Base-by-base conservation (phyloP, 1,284 basidiomycete species). In the Microbotryum lychnidis-dioicae region DNA sequence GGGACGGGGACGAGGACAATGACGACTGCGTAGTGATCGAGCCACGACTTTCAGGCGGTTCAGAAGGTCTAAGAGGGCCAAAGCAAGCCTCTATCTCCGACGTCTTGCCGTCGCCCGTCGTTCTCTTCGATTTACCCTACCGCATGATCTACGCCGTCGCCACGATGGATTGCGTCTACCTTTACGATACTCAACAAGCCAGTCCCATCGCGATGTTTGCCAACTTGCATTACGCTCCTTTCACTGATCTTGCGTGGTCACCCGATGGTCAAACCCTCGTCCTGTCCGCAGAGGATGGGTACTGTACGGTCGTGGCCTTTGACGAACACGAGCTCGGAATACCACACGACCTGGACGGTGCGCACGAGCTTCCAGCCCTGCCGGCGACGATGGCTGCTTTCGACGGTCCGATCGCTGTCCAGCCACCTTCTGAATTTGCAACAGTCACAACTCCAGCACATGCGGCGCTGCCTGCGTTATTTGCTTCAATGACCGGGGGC, bases 181-280 rank as follows among this genome's bases (percentile, higher is more conserved):
- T 98, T 60, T 94, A 98, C 75, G 94, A 98, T 75, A 97, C 94
- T 4, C 94, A 98, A 76, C 94, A 98, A 77, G 82, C 90, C 1
- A 84, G 87, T 0, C 96, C 94, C 0, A 83, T 97, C 50, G 93
- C 91, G 74, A 80, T 97, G 71, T 83, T 99, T 72, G 90, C 87
- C 57, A 97, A 96, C 73, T 77, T 98, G 69, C 94, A 98, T 77
- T 98, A 97, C 74, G 91, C 96, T 64, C 90, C 93, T 70, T 97
- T 97, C 73, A 98, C 96, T 1, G 94, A 99, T 77, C 81, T 97
- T 77, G 84, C 87, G 50, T 99, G 94, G 94, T 93, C 93, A 0
- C 86, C 91, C 0, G 94, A 98, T 71, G 94, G 94, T 0, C 91
- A 97, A 75, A 85, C 87, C 46, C 81, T 99, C 46, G 84, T 97